Conservation (phyloP, 2,329 filamentous ascomycete genomes). For the Fusarium chlamydosporum region DNA sequence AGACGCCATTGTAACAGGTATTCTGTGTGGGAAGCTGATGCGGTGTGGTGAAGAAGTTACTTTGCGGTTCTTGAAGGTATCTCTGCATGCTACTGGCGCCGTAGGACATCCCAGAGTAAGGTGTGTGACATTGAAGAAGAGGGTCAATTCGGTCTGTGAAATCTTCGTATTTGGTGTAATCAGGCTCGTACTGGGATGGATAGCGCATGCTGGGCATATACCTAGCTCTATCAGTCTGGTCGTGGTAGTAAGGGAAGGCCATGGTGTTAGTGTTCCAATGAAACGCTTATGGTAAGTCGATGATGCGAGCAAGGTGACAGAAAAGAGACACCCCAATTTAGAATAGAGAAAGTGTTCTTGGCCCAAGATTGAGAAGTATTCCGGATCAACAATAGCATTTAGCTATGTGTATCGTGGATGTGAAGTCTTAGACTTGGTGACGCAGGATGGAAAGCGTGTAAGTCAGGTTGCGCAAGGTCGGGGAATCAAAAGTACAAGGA, state of each 20-base stretch:
- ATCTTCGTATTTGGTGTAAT: constrained; percentile 15
- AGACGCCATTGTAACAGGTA: constrained; percentile 3
- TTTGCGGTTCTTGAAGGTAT: constrained; percentile 34
- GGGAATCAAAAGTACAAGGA: neutral
- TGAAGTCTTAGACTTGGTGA: constrained; percentile 8
- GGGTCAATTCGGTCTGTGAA: constrained; percentile 33
- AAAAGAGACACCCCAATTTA: neutral
- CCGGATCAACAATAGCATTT: neutral
- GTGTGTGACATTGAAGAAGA: constrained; percentile 17
- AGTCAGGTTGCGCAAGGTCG: constrained; percentile 25
- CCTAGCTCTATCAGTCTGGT: neutral
- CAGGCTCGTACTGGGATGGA: neutral
- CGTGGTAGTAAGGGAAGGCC: constrained; percentile 6
- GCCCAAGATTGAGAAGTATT: neutral
- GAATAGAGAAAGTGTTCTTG: neutral
- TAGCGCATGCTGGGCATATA: neutral
- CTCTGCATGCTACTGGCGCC: constrained; percentile 32
- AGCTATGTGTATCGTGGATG: constrained; percentile 11
- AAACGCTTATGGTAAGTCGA: neutral
- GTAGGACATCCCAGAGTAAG: neutral
- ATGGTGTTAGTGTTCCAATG: constrained; percentile 7
- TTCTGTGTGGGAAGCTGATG: neutral
- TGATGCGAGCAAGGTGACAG: neutral
- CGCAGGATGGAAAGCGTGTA: constrained; percentile 29
- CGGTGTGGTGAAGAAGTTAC: constrained; percentile 12